phyloP scores from a whole-genome alignment of 139 green algal genomes.

The Micromonas commoda region DNA sequence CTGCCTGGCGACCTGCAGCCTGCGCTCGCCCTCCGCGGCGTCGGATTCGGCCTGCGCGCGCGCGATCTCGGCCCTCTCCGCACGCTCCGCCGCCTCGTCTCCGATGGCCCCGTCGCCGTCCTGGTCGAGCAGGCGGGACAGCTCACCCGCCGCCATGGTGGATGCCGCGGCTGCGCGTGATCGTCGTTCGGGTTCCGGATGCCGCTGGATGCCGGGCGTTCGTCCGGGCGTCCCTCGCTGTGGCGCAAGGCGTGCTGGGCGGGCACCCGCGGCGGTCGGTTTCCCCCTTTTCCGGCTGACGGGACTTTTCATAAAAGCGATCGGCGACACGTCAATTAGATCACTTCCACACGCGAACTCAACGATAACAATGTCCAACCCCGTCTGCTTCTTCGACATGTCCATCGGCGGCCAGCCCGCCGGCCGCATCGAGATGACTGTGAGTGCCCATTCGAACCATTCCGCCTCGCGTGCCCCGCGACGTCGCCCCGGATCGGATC shows the following conservation, averaged over 20 bases:
- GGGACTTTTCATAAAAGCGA: too few relatives aligned
- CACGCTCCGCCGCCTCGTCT: background rate
- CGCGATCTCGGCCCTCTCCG: background rate
- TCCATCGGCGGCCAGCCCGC: slow-evolving; percentile 42
- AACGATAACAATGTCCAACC: slow-evolving; percentile 40
- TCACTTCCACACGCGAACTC: background rate
- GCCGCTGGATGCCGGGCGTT: too few relatives aligned
- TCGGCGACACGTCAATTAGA: too few relatives aligned
- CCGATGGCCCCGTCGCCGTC: background rate
- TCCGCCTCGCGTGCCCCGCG: background rate
- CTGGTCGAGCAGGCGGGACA: background rate
- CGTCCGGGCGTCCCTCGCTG: too few relatives aligned
- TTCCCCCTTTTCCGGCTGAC: too few relatives aligned
- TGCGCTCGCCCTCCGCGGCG: slow-evolving; percentile 10
- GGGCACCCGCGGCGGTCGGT: too few relatives aligned
- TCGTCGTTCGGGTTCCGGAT: too few relatives aligned
- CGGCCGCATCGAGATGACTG: slow-evolving; percentile 51
- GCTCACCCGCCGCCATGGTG: too few relatives aligned
- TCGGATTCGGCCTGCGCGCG: background rate
- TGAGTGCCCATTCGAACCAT: slow-evolving; percentile 21
- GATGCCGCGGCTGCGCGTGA: too few relatives aligned
- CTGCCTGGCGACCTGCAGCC: slow-evolving; percentile 10
- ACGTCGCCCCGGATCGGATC: background rate
- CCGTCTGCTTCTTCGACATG: slow-evolving; percentile 53
- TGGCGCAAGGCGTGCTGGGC: too few relatives aligned